A percentile compares a stretch with the other conserved stretches of the same genome.
phyloP scores from a whole-genome alignment of 257 asterid genomes.

The Pogostemon cablin region DNA sequence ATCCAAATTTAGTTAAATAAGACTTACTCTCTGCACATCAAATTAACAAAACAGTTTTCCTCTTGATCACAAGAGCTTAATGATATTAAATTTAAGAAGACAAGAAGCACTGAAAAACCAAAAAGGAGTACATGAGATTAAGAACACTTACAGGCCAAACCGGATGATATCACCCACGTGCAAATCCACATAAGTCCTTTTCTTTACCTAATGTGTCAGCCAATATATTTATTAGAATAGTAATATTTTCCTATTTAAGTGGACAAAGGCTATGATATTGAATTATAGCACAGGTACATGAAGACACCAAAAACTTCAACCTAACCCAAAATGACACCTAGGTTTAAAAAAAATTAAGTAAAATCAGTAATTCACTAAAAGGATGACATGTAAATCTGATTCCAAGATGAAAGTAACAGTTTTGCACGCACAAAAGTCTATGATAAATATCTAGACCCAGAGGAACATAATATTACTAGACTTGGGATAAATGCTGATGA shows the following conservation, averaged over 20 bases:
- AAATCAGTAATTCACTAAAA: not conserved
- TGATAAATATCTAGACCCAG: not conserved
- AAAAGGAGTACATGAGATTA: slow-evolving; percentile 19
- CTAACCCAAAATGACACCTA: slow-evolving; percentile 8
- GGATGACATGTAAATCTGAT: slow-evolving; percentile 7
- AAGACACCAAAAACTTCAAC: slow-evolving; percentile 11
- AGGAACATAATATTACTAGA: slow-evolving; percentile 13
- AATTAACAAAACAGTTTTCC: not conserved
- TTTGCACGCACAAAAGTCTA: slow-evolving; percentile 6
- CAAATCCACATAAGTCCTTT: slow-evolving; percentile 77
- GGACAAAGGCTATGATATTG: slow-evolving; percentile 17
- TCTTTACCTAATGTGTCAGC: slow-evolving; percentile 58
- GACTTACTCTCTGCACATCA: slow-evolving; percentile 9
- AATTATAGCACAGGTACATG: slow-evolving; percentile 20
- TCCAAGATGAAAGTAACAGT: slow-evolving; percentile 18
- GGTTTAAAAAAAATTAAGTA: slow-evolving; percentile 6
- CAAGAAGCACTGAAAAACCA: slow-evolving; percentile 22
- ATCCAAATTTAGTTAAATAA: slow-evolving; percentile 20
- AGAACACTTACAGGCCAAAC: slow-evolving; percentile 87
- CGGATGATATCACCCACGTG: slow-evolving; percentile 95
- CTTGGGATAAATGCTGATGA: not conserved
- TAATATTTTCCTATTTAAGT: slow-evolving; percentile 12
- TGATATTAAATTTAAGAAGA: slow-evolving; percentile 6
- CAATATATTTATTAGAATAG: slow-evolving; percentile 29
- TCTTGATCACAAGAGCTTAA: slow-evolving; percentile 12